phyloP scores from a whole-genome alignment of 768 basidiomycete genomes.

The Russula sp. region DNA sequence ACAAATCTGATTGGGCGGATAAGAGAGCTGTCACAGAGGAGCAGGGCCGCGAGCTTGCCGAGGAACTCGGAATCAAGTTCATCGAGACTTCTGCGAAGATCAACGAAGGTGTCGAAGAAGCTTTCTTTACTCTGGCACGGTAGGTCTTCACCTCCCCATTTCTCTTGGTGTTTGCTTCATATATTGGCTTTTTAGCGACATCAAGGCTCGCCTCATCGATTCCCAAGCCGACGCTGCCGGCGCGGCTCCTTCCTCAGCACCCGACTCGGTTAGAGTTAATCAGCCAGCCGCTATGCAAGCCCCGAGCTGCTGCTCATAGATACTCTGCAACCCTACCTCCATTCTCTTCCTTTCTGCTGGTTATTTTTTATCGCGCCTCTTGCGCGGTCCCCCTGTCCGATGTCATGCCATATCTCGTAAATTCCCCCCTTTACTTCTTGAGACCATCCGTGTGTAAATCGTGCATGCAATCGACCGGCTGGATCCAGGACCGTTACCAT shows the following conservation, averaged over 20 bases:
- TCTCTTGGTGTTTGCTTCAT: not conserved
- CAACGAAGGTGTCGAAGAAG: slow-evolving; percentile 97
- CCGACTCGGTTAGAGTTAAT: slow-evolving; percentile 62
- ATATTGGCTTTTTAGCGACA: slow-evolving; percentile 55
- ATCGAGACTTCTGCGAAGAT: slow-evolving; percentile 98
- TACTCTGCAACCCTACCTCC: not conserved
- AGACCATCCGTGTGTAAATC: slow-evolving; percentile 28
- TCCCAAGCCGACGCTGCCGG: slow-evolving; percentile 66
- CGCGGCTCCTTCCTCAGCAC: slow-evolving; percentile 31
- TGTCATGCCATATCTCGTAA: slow-evolving; percentile 5
- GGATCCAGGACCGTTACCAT: not conserved
- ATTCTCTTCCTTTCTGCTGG: not conserved
- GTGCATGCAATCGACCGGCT: slow-evolving; percentile 31
- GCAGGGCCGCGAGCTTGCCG: slow-evolving; percentile 86
- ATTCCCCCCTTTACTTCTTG: slow-evolving; percentile 1
- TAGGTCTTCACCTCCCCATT: slow-evolving; percentile 34
- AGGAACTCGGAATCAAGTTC: slow-evolving; percentile 92
- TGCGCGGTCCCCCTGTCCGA: slow-evolving; percentile 1
- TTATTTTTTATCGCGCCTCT: slow-evolving; percentile 7
- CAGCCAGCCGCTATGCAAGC: slow-evolving; percentile 44
- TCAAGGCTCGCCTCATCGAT: slow-evolving; percentile 96
- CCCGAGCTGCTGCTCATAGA: slow-evolving; percentile 41
- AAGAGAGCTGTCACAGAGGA: slow-evolving; percentile 89
- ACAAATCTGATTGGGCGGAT: slow-evolving; percentile 98
- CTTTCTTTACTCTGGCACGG: slow-evolving; percentile 96